These are phyloP conservation scores for Vitis vinifera DNA, from an alignment of 164 flowering plant genomes.

Conservation along the genomic window ASM3070453v1 NC_081808.1:14839001-14839500, in stretches of 20 bases:
- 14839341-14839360: slow-evolving; percentile 16
- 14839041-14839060: slow-evolving; percentile 55
- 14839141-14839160: slow-evolving; percentile 9
- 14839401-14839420: slow-evolving; percentile 38
- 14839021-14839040: slow-evolving; percentile 46
- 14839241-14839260: slow-evolving; percentile 18
- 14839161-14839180: slow-evolving; percentile 1
- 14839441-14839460: slow-evolving; percentile 46
- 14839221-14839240: slow-evolving; percentile 22
- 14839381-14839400: slow-evolving; percentile 17
- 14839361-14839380: slow-evolving; percentile 15
- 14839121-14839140: slow-evolving; percentile 14
- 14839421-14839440: slow-evolving; percentile 73
- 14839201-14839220: slow-evolving; percentile 17
- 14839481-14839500: slow-evolving; percentile 31
- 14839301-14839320: slow-evolving; percentile 15
- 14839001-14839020: slow-evolving; percentile 30
- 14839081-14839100: slow-evolving; percentile 27
- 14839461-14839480: slow-evolving; percentile 43
- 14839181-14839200: neutral
- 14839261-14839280: slow-evolving; percentile 55
- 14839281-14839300: slow-evolving; percentile 22
- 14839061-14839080: slow-evolving; percentile 66
- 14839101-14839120: slow-evolving; percentile 31
- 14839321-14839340: slow-evolving; percentile 15